Evolutionary conservation across 1,284 basidiomycete species (phyloP), one percentile per base, ranked within the genome.

Genomic region (Moesziomyces aphidis): DNA sequence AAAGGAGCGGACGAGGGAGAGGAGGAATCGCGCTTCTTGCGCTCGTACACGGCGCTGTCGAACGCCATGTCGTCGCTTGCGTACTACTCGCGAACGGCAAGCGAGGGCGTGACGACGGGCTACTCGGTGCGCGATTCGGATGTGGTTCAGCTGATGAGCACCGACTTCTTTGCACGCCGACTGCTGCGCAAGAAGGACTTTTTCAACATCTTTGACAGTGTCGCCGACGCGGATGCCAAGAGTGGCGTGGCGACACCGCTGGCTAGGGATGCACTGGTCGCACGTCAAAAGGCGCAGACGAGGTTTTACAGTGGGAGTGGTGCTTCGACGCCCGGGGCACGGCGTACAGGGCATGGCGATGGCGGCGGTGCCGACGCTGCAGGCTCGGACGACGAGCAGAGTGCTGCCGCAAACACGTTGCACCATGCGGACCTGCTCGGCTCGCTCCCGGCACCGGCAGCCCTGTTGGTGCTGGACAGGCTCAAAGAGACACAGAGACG

Each of bases 91-190:
- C 43, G 62, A 36, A 70, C 46, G 19, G 62, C 71, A 6, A 63
- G 61, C 39, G 55, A 70, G 36, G 73, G 59, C 44, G 56, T 59
- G 1, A 46, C 62, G 4, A 65, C 66, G 0, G 76, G 73, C 31
- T 60, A 75, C 39, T 68, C 73, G 21, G 61, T 78, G 9, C 63
- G 73, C 42, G 80, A 80, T 28, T 74, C 71, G 19, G 80, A 81
- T 45, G 72, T 81, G 19, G 69, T 81, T 11, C 78, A 78, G 61
- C 60, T 81, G 50, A 73, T 78, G 75, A 77, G 77, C 54, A 65
- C 60, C 36, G 78, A 79, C 53, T 74, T 79, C 42, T 75, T 75
- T 49, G 72, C 72, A 3, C 47, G 72, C 5, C 50, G 72, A 11
- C 22, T 75, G 54, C 39, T 75, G 43, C 53, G 55, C 11, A 68